Evolutionary conservation across 1,139 yeast species (phyloP).

Genomic region (Torulaspora globosa): DNA sequence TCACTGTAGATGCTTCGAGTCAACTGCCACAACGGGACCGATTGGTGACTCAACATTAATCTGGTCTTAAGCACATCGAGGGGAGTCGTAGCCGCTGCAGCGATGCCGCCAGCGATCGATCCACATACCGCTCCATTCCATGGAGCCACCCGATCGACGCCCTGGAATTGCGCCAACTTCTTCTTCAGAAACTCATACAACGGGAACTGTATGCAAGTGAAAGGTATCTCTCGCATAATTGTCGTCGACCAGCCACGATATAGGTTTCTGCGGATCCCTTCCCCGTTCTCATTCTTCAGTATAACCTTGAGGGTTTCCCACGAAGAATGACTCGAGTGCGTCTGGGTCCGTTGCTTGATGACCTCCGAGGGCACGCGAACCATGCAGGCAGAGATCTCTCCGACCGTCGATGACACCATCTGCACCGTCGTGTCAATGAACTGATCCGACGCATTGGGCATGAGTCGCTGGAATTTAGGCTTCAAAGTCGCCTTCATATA

Average conservation of each 20-base stretch:
- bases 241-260: slow-evolving; percentile 94
- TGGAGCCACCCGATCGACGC: slow-evolving; percentile 44
- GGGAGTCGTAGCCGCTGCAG: slow-evolving; percentile 93
- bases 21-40: slow-evolving; percentile 47
- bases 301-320: slow-evolving; percentile 62
- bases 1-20: slow-evolving; percentile 49
- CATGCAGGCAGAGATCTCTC: slow-evolving; percentile 89
- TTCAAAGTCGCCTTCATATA: slow-evolving; percentile 56
- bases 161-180: slow-evolving; percentile 46
- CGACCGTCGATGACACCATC: slow-evolving; percentile 82
- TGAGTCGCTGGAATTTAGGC: slow-evolving; percentile 39
- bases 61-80: slow-evolving; percentile 89
- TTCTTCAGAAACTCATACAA: slow-evolving; percentile 77
- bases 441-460: slow-evolving; percentile 32
- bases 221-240: slow-evolving; percentile 90
- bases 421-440: slow-evolving; percentile 50
- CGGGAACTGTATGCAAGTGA: slow-evolving; percentile 92
- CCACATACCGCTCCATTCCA: slow-evolving; percentile 92
- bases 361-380: slow-evolving; percentile 97
- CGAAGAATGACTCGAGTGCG: slow-evolving; percentile 52
- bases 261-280: slow-evolving; percentile 70
- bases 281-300: slow-evolving; percentile 60
- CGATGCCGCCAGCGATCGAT: slow-evolving; percentile 87
- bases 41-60: slow-evolving; percentile 65
- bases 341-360: slow-evolving; percentile 90